Evolutionary conservation across 768 basidiomycete species (phyloP).

Genomic region (Macrolepiota fuliginosa): DNA sequence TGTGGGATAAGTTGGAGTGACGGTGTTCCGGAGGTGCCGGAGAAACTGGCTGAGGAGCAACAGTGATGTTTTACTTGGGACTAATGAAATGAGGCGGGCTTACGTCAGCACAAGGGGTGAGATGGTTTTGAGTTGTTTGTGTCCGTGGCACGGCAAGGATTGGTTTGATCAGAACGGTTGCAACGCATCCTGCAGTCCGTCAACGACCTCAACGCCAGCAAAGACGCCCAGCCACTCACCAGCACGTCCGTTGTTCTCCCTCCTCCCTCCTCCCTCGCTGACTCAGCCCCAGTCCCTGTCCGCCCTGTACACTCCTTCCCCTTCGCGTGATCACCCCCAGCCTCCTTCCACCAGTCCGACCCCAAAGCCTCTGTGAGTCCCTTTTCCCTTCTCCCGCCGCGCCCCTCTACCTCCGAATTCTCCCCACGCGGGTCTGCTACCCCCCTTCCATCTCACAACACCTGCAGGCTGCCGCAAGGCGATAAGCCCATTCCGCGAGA

Average conservation of each 20-base stretch:
- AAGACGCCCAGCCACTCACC: background rate
- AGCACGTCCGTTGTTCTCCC: slow-evolving; percentile 2
- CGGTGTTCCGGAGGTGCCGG: slow-evolving; percentile 45
- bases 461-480: slow-evolving; percentile 24
- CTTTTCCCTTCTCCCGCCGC: background rate
- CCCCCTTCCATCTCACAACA: slow-evolving; percentile 27
- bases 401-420: slow-evolving; percentile 22
- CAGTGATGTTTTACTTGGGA: background rate
- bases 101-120: slow-evolving; percentile 3
- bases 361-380: slow-evolving; percentile 21
- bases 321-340: slow-evolving; percentile 13
- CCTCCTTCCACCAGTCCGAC: slow-evolving; percentile 3
- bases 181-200: slow-evolving; percentile 37
- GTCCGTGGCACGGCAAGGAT: slow-evolving; percentile 27
- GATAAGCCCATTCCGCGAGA: slow-evolving; percentile 18
- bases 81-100: background rate
- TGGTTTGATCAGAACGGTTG: slow-evolving; percentile 40
- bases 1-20: slow-evolving; percentile 53
- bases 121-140: slow-evolving; percentile 17
- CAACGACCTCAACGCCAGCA: slow-evolving; percentile 35
- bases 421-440: slow-evolving; percentile 41
- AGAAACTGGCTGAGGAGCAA: slow-evolving; percentile 11
- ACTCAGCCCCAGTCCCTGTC: background rate
- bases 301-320: slow-evolving; percentile 7
- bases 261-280: background rate